These are phyloP conservation scores for Serpula lacrymans DNA, from an alignment of 768 basidiomycete genomes.

Conservation along the genomic window DNA sequence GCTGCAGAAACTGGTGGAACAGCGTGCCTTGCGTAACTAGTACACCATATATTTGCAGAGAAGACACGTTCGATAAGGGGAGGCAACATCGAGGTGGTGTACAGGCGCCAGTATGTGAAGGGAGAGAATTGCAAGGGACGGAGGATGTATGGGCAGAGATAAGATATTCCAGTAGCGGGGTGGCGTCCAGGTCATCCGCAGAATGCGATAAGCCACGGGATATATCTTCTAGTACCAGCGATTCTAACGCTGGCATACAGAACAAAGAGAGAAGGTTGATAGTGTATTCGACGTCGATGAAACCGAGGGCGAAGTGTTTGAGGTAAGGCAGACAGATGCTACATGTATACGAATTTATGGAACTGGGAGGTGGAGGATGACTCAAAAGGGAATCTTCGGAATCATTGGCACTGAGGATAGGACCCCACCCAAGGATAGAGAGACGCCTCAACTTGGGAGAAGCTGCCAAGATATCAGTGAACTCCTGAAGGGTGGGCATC, in stretches of 20 bases:
- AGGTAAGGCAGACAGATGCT: conserved; percentile 28
- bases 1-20: too few species aligned
- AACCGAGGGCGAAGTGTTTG: conserved; percentile 38
- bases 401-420: conserved; percentile 24
- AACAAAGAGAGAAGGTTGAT: conserved; percentile 37
- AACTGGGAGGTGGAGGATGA: background rate
- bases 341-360: background rate
- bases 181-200: conserved; percentile 31
- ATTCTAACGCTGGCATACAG: conserved; percentile 32
- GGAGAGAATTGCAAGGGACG: too few species aligned
- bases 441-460: conserved; percentile 40
- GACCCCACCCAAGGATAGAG: conserved; percentile 53
- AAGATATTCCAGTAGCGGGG: conserved; percentile 35
- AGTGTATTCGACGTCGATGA: conserved; percentile 39
- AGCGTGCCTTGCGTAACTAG: too few species aligned
- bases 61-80: too few species aligned
- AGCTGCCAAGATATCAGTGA: conserved; percentile 37
- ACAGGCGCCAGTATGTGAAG: too few species aligned
- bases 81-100: too few species aligned
- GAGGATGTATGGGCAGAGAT: conserved; percentile 2
- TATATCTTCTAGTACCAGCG: conserved; percentile 46
- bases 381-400: too few species aligned
- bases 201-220: conserved; percentile 35
- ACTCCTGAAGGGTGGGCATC: conserved; percentile 49
- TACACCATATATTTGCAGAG: too few species aligned